Percentiles rank a stretch among this genome's conserved stretches.
These are phyloP conservation scores for Gynandropsis gynandra DNA, from an alignment of 345 rosid species.

Conservation along the genomic window DNA sequence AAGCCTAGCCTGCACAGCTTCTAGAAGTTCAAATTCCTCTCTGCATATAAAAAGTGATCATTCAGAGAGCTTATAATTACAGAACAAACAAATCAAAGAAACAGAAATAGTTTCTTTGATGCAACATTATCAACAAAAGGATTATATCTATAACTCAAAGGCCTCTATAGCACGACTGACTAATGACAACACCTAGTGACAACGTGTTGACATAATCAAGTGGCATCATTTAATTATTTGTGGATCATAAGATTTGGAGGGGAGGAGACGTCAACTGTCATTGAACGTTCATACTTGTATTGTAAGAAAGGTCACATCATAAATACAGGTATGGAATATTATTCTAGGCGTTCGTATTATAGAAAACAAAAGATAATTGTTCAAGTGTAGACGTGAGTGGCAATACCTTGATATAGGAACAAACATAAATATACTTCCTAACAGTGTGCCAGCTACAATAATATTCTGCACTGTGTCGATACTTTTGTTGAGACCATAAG, in stretches of 20 bases:
- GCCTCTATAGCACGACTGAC: too few relatives aligned
- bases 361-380: too few relatives aligned
- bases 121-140: conserved; percentile 2
- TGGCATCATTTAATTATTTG: too few relatives aligned
- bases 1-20: conserved; percentile 88
- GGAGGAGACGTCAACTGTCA: too few relatives aligned
- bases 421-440: conserved; percentile 80
- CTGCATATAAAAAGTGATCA: conserved; percentile 35
- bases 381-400: conserved; percentile 1
- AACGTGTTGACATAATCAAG: too few relatives aligned
- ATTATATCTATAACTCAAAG: background rate
- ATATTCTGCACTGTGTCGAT: conserved; percentile 49
- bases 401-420: conserved; percentile 74
- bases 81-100: conserved; percentile 1
- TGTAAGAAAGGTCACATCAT: background rate
- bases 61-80: conserved; percentile 8
- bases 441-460: conserved; percentile 73
- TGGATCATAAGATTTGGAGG: too few relatives aligned
- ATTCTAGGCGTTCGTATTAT: too few relatives aligned
- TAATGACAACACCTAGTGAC: conserved; percentile 4
- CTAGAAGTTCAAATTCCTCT: conserved; percentile 79
- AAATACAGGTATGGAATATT: conserved; percentile 7
- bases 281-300: too few relatives aligned
- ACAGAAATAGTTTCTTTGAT: background rate
- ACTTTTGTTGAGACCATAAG: conserved; percentile 38